Evolutionary conservation across 2,329 filamentous ascomycete species (phyloP), one percentile per base, ranked within the genome.

Genomic region (Diaporthe helianthi): DNA sequence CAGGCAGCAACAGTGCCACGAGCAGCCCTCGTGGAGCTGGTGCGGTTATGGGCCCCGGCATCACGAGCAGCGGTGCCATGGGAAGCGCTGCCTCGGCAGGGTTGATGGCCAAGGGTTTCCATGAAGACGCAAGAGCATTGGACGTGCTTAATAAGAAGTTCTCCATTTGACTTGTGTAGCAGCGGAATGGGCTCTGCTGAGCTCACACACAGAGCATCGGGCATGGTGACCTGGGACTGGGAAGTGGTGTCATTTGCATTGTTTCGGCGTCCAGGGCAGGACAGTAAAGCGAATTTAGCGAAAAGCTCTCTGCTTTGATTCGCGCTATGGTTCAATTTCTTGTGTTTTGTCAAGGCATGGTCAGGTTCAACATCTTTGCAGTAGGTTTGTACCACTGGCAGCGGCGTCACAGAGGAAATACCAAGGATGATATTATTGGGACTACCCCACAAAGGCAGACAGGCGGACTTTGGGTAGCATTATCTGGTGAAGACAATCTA

Each of bases 1-100:
- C 83, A 53, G 81, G 75, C 75, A 81, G 73, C 58, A 78, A 78
- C 72, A 83, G 83, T 73, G 81, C 80, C 9, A 76, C 76, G 72
- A 87, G 84, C 73, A 89, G 87, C 63, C 83, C 85, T 12, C 81
- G 83, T n/a, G 64, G 64, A 15, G 26, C 33, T 10, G 64, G 64
- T 6, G 49, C 64, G 4, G 64, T n/a, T 10, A 36, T 67, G 29
- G 46, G 64, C 26, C 47, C 22, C 33, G 64, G 52, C 31, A 24
- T 33, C 6, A 47, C 47, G 58, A 29, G 31, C 52, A 29, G 51
- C n/a, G 26, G n/a, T 4, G 33, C 15, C 36, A 26, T 65, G 15
- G 38, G 24, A 19, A 51, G 33, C 31, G 64, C 15, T 36, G 53
- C 63, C 38, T 29, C 58, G 15, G 54, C 63, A 38, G 67, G 61